Base-by-base conservation (phyloP, 208 protist genomes). In the Blastocrithidia nonstop region DNA sequence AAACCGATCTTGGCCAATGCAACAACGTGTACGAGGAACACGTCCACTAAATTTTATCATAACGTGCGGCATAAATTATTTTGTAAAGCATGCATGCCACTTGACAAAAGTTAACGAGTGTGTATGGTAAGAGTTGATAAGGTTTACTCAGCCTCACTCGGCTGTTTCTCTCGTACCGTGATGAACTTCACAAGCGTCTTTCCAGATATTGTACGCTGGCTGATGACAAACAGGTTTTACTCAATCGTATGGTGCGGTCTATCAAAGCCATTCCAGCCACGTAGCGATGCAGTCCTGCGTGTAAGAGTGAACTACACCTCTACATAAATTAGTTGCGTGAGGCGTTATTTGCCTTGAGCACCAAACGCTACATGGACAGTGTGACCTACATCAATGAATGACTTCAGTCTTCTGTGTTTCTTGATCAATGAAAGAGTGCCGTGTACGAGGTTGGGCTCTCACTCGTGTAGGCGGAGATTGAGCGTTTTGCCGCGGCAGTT, bases 261-360 rank as follows among this genome's bases (percentile, higher is more conserved):
- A 75, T 82, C 50, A 76, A 88, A 33, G 24, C 37, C 7, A 26
- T 81, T 16, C 65, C 71, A n/a, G 24, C 54, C 20, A 26, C 27
- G 13, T 44, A 78, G 29, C 71, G 0, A 28, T 46, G n/a, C n/a
- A n/a, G n/a, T n/a, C n/a, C n/a, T n/a, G n/a, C n/a, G 8, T 78
- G 80, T 56, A 89, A 89, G 43, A 72, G 80, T 17, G 80, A 89
- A 52, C 60, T 89, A 27, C 80, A 89, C 38, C 40, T 73, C 27
- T 45, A 57, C 45, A 32, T 72, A 3, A 71, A 81, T 45, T 52
- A 73, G 26, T 46, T 85, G 15, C 35, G 42, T 31, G 58, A 69
- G 13, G 61, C 61, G 0, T 40, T 88, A 20, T 74, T 69, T 46
- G 56, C 55, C 32, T 62, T 51, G 27, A 61, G 75, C 20, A 65